Evolutionary conservation across 2,329 filamentous ascomycete species (phyloP).

Genomic region (Neonectria coccinea): DNA sequence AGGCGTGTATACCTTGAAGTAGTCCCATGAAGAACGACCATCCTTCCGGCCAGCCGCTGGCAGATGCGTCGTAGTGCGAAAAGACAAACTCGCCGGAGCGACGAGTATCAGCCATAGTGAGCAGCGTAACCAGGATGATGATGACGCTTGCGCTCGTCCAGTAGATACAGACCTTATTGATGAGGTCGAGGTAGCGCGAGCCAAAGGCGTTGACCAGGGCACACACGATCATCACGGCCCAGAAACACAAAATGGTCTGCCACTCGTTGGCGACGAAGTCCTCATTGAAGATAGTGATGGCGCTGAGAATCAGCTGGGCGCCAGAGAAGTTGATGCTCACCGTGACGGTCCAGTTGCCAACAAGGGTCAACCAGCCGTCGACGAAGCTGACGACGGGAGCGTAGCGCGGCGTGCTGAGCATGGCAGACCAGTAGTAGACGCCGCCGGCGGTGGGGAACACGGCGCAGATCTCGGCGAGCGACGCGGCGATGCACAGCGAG

Average conservation of each 20-base stretch:
- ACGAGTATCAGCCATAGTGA: slow-evolving; percentile 73
- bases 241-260: slow-evolving; percentile 82
- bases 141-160: slow-evolving; percentile 79
- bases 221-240: slow-evolving; percentile 72
- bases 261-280: slow-evolving; percentile 70
- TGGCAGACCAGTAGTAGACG: slow-evolving; percentile 80
- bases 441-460: slow-evolving; percentile 72
- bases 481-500: slow-evolving; percentile 77
- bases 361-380: slow-evolving; percentile 80
- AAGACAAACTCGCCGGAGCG: slow-evolving; percentile 76
- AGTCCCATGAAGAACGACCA: slow-evolving; percentile 69
- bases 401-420: slow-evolving; percentile 71
- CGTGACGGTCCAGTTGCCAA: slow-evolving; percentile 77
- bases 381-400: slow-evolving; percentile 75
- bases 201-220: slow-evolving; percentile 76
- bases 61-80: slow-evolving; percentile 74
- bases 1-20: slow-evolving; percentile 56
- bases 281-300: slow-evolving; percentile 74
- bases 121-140: slow-evolving; percentile 76
- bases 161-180: slow-evolving; percentile 78
- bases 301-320: slow-evolving; percentile 74
- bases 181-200: slow-evolving; percentile 67
- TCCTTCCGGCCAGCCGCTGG: slow-evolving; percentile 75
- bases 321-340: slow-evolving; percentile 79
- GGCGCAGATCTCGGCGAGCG: slow-evolving; percentile 78